Base-by-base conservation (phyloP, 176 grass and related monocot genomes). In the Tillandsia fasciculata region DNA sequence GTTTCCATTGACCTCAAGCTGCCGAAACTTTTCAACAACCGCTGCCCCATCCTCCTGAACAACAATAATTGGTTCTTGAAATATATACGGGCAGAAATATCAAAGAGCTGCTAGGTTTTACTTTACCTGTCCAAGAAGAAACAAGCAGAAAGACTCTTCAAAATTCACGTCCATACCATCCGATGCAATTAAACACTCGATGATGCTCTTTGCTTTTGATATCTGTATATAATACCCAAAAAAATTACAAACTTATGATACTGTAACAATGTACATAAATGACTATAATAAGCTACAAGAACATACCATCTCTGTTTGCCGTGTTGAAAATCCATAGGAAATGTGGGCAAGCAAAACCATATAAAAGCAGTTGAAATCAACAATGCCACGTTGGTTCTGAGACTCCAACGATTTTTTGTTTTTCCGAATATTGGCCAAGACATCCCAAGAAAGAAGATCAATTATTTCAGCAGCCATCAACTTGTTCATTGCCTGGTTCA, bases 51-150 rank as follows among this genome's bases (percentile, higher is more conserved):
- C 78, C 80, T 87, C 82, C 94, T 99, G 87, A 86, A 69, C 70
- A 64, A 49, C 64, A 68, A 77, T 8, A 33, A 20, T 82, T 84
- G 79, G 70, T 75, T 5, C 56, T n/a, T 71, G 56, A 67, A 33
- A 82, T 64, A 59, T 68, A 68, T 70, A 13, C 3, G 49, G 76
- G 3, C 68, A 83, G 51, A 53, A 75, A 52, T 64, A 81, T 24
- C 70, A 48, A 52, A 68, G 6, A 42, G 48, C 53, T 48, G 74
- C 49, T 66, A 54, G 63, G 58, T 83, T 70, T 13, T 68, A 73
- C 51, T 64, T 86, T 76, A 99, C 90, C 94, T 99, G 82, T 65
- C 89, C 90, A 58, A 99, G 94, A 84, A 99, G 89, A 80, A 90
- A 90, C 3, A 61, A 84, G 64, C 89, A 99, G 63, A 99, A 87